Evolutionary conservation across 2,329 filamentous ascomycete genomes (phyloP), one percentile per base, ranked within the genome.

Genomic region (Graphium sp.): DNA sequence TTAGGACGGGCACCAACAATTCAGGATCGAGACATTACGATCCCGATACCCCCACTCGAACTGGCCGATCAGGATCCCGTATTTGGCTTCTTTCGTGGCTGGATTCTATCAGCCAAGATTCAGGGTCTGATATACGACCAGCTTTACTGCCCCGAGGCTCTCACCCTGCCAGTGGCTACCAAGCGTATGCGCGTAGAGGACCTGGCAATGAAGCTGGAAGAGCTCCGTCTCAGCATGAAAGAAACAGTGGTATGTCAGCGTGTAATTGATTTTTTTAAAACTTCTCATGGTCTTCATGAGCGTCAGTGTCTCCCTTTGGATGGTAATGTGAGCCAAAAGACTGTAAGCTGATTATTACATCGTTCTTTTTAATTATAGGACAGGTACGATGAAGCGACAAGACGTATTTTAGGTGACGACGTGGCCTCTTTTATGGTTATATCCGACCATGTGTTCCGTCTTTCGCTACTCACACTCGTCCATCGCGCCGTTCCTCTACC

Each of bases 61-160:
- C 45, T 58, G 8, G 39, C 43, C 5, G n/a, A n/a, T n/a, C 39
- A 40, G 10, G 39, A 36, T 1, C 36, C 42, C 2, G 23, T 46
- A 8, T 34, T 39, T 5, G 44, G 46, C 14, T 50, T 53, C 7
- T 60, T 62, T 33, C 42, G 47, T 8, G 38, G 60, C 2, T 70
- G 65, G 61, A 53, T 66, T 18, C 42, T 51, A 25, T 52, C 64
- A 9, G 59, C 62, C n/a, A 53, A 53, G n/a, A 56, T 66, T 7
- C 62, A 70, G 30, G 62, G 65, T 3, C 54, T 60, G 5, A 59
- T 70, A 16, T 72, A 71, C 33, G 58, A 69, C 39, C 48, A 58
- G 4, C 43, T 72, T 3, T 72, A 72, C 37, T 53, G 50, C 17
- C 52, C 52, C 2, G 53, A 49, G 5, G 50, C 55, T 0, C 45